Conservation (phyloP, 2,329 filamentous ascomycete genomes). For the Cladophialophora psammophila region DNA sequence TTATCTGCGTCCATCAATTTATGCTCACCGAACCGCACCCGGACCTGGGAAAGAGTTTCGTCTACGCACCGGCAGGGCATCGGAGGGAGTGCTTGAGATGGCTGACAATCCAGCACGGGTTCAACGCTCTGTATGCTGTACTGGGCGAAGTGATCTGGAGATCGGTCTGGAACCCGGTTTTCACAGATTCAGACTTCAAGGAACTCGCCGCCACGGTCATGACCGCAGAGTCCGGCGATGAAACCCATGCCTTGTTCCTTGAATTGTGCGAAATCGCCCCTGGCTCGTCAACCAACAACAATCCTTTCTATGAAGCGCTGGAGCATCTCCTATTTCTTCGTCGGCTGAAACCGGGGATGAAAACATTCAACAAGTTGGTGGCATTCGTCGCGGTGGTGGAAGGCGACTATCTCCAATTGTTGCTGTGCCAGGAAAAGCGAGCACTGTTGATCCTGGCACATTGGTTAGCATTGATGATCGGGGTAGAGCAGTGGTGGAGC, state of each 20-base stretch:
- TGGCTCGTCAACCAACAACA: constrained; percentile 14
- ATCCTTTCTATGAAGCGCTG: constrained; percentile 27
- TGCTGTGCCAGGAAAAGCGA: constrained; percentile 24
- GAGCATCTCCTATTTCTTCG: constrained; percentile 26
- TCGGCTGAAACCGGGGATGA: constrained; percentile 19
- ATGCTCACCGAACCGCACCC: constrained; percentile 19
- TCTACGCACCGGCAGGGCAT: constrained; percentile 17
- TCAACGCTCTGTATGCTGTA: constrained; percentile 10
- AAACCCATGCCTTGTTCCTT: constrained; percentile 22
- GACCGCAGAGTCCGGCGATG: constrained; percentile 9
- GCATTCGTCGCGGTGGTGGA: constrained; percentile 26
- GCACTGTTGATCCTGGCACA: constrained; percentile 34
- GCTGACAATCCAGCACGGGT: constrained; percentile 25
- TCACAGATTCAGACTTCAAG: constrained; percentile 22
- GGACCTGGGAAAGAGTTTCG: constrained; percentile 24
- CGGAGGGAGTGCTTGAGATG: constrained; percentile 20
- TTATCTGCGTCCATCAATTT: constrained; percentile 49
- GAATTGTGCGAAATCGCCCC: constrained; percentile 23
- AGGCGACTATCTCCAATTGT: constrained; percentile 17
- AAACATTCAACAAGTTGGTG: constrained; percentile 31
- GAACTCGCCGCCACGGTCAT: neutral
- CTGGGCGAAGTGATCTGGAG: constrained; percentile 20
- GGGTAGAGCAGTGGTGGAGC: constrained; percentile 34
- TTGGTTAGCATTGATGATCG: constrained; percentile 32
- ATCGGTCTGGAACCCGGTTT: constrained; percentile 28